Base-by-base conservation (phyloP, 176 grass and related monocot species). In the Musa schizocarpa region DNA sequence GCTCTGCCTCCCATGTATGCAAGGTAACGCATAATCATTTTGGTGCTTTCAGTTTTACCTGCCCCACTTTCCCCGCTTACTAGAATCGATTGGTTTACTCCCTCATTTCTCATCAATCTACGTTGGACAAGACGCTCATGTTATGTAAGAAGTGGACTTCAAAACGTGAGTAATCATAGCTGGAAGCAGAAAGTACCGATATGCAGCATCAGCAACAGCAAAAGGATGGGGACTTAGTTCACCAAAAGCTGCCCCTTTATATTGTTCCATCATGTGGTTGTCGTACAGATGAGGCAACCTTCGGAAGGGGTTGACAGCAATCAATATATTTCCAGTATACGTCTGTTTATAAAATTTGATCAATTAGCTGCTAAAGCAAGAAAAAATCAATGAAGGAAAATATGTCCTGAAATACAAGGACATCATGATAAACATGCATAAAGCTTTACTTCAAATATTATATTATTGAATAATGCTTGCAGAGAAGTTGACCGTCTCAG, bases 251-350 rank as follows among this genome's bases (percentile, higher is more conserved):
- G 94, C 88, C 65, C 94, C 94, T 87, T 97, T 97, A 72, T 97
- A 97, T 80, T 97, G 94, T 79, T 92, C 82, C 94, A 97, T 97
- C 94, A 93, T 97, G 77, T 97, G 90, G 69, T 76, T 85, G 64
- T 97, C 94, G 50, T 97, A 97, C 34, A 97, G 50, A 87, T 97
- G 94, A 74, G 94, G 90, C 56, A 97, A 74, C 72, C 90, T 90
- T 81, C 90, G 90, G 68, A 97, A 97, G 70, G 94, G 94, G 80
- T 97, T 97, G 75, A 97, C 94, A 54, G 94, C 94, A 66, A 97
- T 97, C 77, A 97, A 88, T 74, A 97, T 93, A 75, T 87, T 93
- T 79, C 94, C 94, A 20, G 94, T 97, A 74, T 97, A 97, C 0
- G 94, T 93, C 94, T 97, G 77, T 50, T 84, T 79, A 53, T 27